Conservation (phyloP, 2,329 filamentous ascomycete genomes). For the Venturiaceae sp. region DNA sequence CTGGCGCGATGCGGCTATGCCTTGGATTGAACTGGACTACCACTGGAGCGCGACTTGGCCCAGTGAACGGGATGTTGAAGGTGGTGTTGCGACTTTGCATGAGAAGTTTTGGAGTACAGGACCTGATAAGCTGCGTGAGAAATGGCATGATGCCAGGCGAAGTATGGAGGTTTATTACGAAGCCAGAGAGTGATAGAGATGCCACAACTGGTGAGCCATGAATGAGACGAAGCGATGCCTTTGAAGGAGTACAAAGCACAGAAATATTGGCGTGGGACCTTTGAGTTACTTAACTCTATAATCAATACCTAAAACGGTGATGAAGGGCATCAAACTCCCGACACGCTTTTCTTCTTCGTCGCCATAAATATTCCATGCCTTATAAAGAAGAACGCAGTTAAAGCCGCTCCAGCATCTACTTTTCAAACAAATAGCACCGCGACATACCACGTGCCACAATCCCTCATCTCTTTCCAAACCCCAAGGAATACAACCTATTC, state of each 20-base stretch:
- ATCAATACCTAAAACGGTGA: no score
- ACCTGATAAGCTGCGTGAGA: background rate
- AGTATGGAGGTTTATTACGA: background rate
- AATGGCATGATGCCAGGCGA: background rate
- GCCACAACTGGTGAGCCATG: background rate
- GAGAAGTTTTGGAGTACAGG: slow-evolving; percentile 8
- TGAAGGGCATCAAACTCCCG: no score
- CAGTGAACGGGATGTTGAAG: background rate
- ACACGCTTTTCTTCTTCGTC: no score
- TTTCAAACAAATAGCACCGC: no score
- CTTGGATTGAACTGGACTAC: background rate
- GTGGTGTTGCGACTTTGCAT: slow-evolving; percentile 2
- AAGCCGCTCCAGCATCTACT: no score
- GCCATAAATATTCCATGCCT: no score
- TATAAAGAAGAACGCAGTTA: no score
- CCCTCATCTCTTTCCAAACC: no score
- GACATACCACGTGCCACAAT: no score
- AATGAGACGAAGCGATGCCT: background rate
- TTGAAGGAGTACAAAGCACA: background rate
- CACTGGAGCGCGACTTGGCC: slow-evolving; percentile 6
- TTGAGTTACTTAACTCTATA: no score
- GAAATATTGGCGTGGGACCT: no score
- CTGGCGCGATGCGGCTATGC: slow-evolving; percentile 2
- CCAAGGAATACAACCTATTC: no score
- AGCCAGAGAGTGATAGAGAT: background rate